Evolutionary conservation across 495 filamentous ascomycete species (phyloP), one percentile per base, ranked within the genome.

Genomic region (Platismatia glauca): DNA sequence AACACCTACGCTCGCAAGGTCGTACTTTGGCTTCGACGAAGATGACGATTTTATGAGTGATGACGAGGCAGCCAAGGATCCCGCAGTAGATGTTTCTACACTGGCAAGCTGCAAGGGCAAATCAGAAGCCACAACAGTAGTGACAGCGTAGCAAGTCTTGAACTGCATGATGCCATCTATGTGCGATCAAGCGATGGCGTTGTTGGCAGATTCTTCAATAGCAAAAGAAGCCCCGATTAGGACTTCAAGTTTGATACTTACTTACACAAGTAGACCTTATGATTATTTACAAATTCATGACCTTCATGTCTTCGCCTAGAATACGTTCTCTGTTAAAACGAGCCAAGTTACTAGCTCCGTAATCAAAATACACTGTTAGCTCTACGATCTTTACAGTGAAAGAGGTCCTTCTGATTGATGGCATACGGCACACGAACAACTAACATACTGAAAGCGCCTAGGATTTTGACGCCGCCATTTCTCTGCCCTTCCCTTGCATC

Each of bases 21-120:
- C 76, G 13, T 94, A 89, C 70, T 84, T 89, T 64, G 91, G 91
- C 5, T 96, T 94, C 69, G 91, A 96, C 70, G 90, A 94, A 50
- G 91, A 96, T 61, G 88, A 92, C 64, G 91, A 94, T 67, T 93
- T 89, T 61, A 90, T 91, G 86, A 93, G 86, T 67, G 82, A 84
- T 44, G 85, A 89, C 55, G 86, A 86, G 0, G 86, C 89, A 29
- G 84, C 85, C 55, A 80, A 79, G 29, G 71, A 75, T 18, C 13
- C 33, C 4, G 27, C 24, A 9, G 50, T 31, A 31, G 58, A 64
- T 37, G 29, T 55, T 31, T 35, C 35, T 6, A 18, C 15, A 22
- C 16, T 31, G 7, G 31, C 16, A 24, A 22, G 4, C 35, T 22
- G 50, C 16, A 39, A 46, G 59, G 37, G n/a, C 27, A 61, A 61